Conservation (phyloP, 768 basidiomycete species). For the Artomyces pyxidatus region DNA sequence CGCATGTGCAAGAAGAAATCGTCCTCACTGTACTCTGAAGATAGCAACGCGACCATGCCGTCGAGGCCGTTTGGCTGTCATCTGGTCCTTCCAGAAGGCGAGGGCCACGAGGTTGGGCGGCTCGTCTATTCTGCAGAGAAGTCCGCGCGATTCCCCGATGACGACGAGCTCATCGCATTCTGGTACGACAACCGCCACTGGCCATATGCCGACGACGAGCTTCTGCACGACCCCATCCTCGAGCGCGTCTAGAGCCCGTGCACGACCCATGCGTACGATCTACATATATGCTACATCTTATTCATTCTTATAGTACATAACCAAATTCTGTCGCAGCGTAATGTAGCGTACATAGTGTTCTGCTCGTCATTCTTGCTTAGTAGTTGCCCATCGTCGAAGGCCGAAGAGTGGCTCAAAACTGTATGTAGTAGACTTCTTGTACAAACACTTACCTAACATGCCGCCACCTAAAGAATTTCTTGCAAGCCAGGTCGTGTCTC, state of each 20-base stretch:
- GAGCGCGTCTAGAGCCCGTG: background rate
- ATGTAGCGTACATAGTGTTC: no score
- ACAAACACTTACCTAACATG: no score
- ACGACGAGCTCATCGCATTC: constrained; percentile 13
- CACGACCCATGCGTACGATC: no score
- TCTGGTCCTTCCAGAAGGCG: constrained; percentile 4
- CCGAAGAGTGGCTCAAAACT: no score
- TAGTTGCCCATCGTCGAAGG: no score
- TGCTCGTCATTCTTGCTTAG: no score
- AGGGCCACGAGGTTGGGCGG: constrained; percentile 11
- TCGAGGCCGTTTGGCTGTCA: constrained; percentile 10
- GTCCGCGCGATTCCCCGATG: constrained; percentile 10
- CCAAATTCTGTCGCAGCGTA: no score
- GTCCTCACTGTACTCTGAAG: constrained; percentile 6
- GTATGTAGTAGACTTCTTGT: no score
- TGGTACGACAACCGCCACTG: constrained; percentile 15
- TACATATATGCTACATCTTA: no score
- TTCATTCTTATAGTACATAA: no score
- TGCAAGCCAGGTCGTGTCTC: no score
- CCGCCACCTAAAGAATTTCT: no score
- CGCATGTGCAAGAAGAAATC: background rate
- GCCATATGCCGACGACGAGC: constrained; percentile 9
- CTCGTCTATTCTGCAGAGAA: constrained; percentile 10
- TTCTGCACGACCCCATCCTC: constrained; percentile 3
- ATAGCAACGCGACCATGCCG: background rate